Evolutionary conservation across 306 rosid species (phyloP).

Genomic region (Rosa multiflora): DNA sequence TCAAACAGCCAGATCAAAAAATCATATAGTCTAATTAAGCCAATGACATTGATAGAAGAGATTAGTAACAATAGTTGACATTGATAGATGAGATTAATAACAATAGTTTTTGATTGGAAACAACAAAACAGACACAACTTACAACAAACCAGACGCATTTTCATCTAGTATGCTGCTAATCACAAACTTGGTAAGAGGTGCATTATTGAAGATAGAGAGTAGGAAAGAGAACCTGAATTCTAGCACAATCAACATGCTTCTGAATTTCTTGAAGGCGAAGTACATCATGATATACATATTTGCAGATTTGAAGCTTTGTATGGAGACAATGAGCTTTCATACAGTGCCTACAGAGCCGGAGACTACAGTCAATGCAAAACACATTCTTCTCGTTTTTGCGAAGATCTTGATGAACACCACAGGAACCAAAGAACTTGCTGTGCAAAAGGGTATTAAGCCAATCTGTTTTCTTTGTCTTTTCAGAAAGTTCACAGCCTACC

Average conservation of each 20-base stretch:
- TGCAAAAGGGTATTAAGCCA: slow-evolving; percentile 69
- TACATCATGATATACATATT: slow-evolving; percentile 80
- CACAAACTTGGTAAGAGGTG: neutral
- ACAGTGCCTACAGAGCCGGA: slow-evolving; percentile 77
- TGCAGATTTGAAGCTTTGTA: slow-evolving; percentile 75
- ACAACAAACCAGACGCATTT: neutral
- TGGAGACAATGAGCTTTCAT: slow-evolving; percentile 63
- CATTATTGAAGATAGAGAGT: slow-evolving; percentile 17
- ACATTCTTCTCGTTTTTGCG: slow-evolving; percentile 71
- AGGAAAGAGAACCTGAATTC: slow-evolving; percentile 66
- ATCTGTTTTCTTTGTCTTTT: slow-evolving; percentile 45
- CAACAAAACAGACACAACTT: neutral
- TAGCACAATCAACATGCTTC: slow-evolving; percentile 74
- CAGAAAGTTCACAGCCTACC: slow-evolving; percentile 47
- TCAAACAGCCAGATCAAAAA: neutral
- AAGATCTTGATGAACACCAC: slow-evolving; percentile 60
- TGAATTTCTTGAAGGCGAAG: slow-evolving; percentile 74
- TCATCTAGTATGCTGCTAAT: neutral
- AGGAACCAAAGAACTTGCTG: slow-evolving; percentile 62
- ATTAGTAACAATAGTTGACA: neutral
- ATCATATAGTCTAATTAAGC: neutral
- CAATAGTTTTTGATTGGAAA: neutral
- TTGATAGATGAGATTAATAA: neutral
- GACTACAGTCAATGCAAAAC: slow-evolving; percentile 75
- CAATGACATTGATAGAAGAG: neutral